Evolutionary conservation across 371 early-diverging fungal genomes (phyloP).

Genomic region (Rhizopus arrhizus): DNA sequence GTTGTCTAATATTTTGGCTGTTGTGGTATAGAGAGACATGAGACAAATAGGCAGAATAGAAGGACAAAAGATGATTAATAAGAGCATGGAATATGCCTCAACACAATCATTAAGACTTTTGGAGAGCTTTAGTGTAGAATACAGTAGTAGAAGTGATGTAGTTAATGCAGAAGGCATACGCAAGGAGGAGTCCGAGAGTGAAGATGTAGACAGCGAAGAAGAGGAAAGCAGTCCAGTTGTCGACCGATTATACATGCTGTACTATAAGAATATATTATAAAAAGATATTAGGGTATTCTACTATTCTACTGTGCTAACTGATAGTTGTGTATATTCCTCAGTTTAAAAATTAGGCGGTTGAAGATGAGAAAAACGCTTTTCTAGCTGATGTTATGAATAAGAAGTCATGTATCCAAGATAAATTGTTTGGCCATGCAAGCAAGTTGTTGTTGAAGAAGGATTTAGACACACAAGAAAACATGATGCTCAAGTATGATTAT

Average conservation of each 20-base stretch:
- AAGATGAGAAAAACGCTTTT: neutral
- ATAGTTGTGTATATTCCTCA: neutral
- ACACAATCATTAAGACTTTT: neutral
- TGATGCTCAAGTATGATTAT: neutral
- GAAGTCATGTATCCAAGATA: slow-evolving; percentile 1
- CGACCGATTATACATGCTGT: neutral
- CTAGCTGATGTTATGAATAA: neutral
- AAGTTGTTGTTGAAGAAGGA: slow-evolving; percentile 5
- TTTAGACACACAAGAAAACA: neutral
- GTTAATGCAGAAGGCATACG: neutral
- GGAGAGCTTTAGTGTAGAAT: slow-evolving; percentile 6
- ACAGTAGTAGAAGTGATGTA: neutral
- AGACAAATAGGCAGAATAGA: slow-evolving; percentile 10
- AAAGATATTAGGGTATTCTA: neutral
- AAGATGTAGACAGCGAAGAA: too few relatives aligned
- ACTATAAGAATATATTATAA: neutral
- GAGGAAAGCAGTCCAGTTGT: neutral
- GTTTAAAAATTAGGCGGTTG: neutral
- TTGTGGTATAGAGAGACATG: slow-evolving; percentile 7
- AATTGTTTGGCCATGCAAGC: slow-evolving; percentile 4
- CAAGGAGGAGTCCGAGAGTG: too few relatives aligned
- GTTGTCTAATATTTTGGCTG: slow-evolving; percentile 1
- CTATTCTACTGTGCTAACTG: slow-evolving; percentile 1
- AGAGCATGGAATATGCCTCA: neutral
- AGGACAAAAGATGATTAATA: slow-evolving; percentile 7